These are phyloP conservation scores for Rubroboletus satanas DNA, from an alignment of 768 basidiomycete species.

Conservation along the genomic window DNA sequence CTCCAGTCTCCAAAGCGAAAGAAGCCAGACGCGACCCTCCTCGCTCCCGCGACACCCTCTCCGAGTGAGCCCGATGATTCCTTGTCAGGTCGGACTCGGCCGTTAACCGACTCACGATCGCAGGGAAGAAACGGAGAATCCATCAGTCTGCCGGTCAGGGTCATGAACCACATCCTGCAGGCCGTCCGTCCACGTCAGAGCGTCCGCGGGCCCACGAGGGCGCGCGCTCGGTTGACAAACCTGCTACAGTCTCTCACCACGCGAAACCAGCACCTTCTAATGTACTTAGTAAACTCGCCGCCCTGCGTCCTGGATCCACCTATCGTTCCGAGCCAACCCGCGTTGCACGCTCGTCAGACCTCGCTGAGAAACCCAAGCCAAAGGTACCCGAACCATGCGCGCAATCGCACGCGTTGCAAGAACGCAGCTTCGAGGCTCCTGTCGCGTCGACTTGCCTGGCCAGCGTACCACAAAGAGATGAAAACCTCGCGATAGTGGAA, in stretches of 20 bases:
- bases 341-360: slow-evolving; percentile 32
- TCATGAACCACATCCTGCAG: slow-evolving; percentile 16
- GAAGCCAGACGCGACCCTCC: slow-evolving; percentile 34
- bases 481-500: slow-evolving; percentile 67
- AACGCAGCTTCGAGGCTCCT: slow-evolving; percentile 4
- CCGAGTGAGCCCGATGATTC: slow-evolving; percentile 48
- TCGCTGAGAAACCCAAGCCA: slow-evolving; percentile 18
- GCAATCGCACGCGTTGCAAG: not conserved
- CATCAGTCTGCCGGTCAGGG: slow-evolving; percentile 26
- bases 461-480: slow-evolving; percentile 42
- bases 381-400: slow-evolving; percentile 9
- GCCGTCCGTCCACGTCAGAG: slow-evolving; percentile 7
- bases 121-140: slow-evolving; percentile 45
- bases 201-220: slow-evolving; percentile 14
- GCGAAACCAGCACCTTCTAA: slow-evolving; percentile 47
- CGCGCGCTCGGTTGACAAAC: slow-evolving; percentile 6
- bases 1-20: slow-evolving; percentile 49
- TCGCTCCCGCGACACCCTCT: slow-evolving; percentile 56
- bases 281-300: slow-evolving; percentile 49
- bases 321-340: slow-evolving; percentile 11
- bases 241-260: slow-evolving; percentile 7
- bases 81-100: not conserved
- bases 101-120: not conserved
- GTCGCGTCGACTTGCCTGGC: slow-evolving; percentile 2
- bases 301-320: slow-evolving; percentile 26